These are phyloP conservation scores for Prorocentrum cordatum DNA, from an alignment of 169 alveolate genomes.

Conservation along the genomic window DNA sequence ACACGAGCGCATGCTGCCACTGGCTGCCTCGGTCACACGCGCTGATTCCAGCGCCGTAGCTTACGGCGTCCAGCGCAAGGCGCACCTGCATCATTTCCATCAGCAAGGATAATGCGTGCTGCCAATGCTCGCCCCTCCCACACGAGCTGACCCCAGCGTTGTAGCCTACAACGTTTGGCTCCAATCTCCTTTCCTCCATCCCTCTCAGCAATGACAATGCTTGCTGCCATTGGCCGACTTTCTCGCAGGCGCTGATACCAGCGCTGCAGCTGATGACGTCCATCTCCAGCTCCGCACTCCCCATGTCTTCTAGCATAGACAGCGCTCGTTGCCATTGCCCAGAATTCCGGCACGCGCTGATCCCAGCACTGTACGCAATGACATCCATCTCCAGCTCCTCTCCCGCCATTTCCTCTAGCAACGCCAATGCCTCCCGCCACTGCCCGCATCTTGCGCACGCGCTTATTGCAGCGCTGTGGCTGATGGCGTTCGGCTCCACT, in stretches of 20 bases:
- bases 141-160: constrained; percentile 2
- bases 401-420: background rate
- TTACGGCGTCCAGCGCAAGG: background rate
- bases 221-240: background rate
- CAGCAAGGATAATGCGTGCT: background rate
- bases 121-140: background rate
- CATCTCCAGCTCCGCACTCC: background rate
- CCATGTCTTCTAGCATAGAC: background rate
- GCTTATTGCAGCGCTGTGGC: background rate
- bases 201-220: background rate
- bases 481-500: background rate
- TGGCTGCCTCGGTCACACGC: background rate
- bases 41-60: constrained; percentile 14
- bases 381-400: background rate
- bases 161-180: background rate
- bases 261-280: background rate
- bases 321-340: constrained; percentile 3
- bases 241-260: background rate
- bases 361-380: background rate
- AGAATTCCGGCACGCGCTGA: background rate
- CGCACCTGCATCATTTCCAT: background rate
- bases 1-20: background rate
- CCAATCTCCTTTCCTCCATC: background rate
- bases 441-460: background rate
- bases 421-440: background rate